Percentiles rank a stretch among this genome's conserved stretches.
These are phyloP conservation scores for Golubevia pallescens DNA, from an alignment of 1,284 basidiomycete species.

Conservation along the genomic window DNA sequence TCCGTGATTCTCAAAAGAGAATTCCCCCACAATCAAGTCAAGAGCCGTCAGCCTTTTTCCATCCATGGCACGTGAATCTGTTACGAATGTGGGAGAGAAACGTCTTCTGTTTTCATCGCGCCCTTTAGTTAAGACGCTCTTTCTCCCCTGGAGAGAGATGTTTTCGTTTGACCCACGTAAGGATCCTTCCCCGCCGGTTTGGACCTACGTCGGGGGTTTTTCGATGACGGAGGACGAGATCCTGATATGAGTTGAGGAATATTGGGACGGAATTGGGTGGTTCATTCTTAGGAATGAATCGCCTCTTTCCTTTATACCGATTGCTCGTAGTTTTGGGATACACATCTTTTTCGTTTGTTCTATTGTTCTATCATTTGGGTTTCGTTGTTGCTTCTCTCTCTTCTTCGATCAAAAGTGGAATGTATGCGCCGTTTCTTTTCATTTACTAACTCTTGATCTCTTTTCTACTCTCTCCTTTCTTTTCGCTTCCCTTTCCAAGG, in stretches of 20 bases:
- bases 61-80: neutral
- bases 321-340: conserved; percentile 40
- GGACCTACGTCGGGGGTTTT: too few relatives aligned
- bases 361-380: conserved; percentile 1
- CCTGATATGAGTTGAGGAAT: conserved; percentile 53
- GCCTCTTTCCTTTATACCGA: conserved; percentile 1
- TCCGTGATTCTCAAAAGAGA: conserved; percentile 2
- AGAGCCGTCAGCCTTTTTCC: conserved; percentile 45
- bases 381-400: neutral
- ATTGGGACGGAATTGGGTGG: too few relatives aligned
- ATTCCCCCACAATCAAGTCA: conserved; percentile 62
- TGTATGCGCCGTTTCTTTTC: neutral
- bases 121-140: too few relatives aligned
- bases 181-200: too few relatives aligned
- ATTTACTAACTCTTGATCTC: conserved; percentile 4
- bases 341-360: conserved; percentile 31
- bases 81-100: too few relatives aligned
- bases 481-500: conserved; percentile 68
- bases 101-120: too few relatives aligned
- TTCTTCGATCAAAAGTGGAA: neutral
- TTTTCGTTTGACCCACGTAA: too few relatives aligned
- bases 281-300: neutral
- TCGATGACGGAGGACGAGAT: conserved; percentile 9
- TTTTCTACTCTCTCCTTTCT: conserved; percentile 13
- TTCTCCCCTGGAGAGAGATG: too few relatives aligned